Evolutionary conservation across 2,329 filamentous ascomycete genomes (phyloP).

Genomic region (Aspergillus ochraceus): DNA sequence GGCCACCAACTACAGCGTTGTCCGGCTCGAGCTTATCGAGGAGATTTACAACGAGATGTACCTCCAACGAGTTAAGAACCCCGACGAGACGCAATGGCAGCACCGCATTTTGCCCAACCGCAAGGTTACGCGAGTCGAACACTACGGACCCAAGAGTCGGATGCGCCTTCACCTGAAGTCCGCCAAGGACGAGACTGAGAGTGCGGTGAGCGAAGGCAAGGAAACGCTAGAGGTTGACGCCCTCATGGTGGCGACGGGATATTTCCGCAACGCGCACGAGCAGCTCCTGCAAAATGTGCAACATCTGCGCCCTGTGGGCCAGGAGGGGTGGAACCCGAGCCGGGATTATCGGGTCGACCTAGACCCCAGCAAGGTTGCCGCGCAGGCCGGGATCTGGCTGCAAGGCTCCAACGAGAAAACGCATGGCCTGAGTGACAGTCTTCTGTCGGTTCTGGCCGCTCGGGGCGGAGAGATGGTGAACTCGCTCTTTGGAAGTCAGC

Average conservation of each 20-base stretch:
- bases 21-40: conserved; percentile 87
- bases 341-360: conserved; percentile 80
- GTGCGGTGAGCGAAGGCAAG: conserved; percentile 42
- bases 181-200: conserved; percentile 28
- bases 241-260: conserved; percentile 85
- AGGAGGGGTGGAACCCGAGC: conserved; percentile 63
- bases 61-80: conserved; percentile 71
- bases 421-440: conserved; percentile 81
- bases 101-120: conserved; percentile 75
- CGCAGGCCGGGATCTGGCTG: conserved; percentile 79
- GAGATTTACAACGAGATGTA: conserved; percentile 86
- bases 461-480: conserved; percentile 76
- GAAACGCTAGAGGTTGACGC: conserved; percentile 75
- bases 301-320: conserved; percentile 62
- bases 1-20: conserved; percentile 91
- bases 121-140: conserved; percentile 62
- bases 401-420: conserved; percentile 93
- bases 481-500: conserved; percentile 63
- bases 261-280: conserved; percentile 75
- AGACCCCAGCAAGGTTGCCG: conserved; percentile 64
- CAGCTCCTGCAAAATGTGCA: conserved; percentile 69
- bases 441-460: conserved; percentile 75
- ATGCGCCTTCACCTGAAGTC: conserved; percentile 63
- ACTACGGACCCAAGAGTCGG: conserved; percentile 50
- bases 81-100: conserved; percentile 73